phyloP scores from a whole-genome alignment of 2,329 filamentous ascomycete genomes.

The Pochonia chlamydosporia region DNA sequence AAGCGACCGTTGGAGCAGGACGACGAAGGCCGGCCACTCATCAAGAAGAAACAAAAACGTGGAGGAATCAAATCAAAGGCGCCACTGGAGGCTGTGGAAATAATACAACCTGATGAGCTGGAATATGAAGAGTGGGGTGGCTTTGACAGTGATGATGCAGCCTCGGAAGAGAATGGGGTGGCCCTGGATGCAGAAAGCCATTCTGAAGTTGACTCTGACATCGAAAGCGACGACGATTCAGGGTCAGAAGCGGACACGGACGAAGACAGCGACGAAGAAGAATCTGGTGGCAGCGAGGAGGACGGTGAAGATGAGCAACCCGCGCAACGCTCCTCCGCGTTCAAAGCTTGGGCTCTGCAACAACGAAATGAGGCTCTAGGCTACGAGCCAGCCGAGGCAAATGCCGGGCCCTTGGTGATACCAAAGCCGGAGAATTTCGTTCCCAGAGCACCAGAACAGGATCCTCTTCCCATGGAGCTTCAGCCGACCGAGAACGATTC shows the following conservation, averaged over 20 bases:
- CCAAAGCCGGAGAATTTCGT: constrained; percentile 57
- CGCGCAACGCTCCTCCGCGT: constrained; percentile 52
- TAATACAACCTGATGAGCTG: constrained; percentile 28
- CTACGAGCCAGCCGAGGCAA: constrained; percentile 42
- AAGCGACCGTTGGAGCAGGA: constrained; percentile 82
- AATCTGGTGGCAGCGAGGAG: constrained; percentile 21
- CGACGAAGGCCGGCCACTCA: constrained; percentile 71
- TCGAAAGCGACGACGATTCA: constrained; percentile 18
- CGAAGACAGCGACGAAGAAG: constrained; percentile 22
- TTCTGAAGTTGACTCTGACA: constrained; percentile 18
- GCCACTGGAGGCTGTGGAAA: constrained; percentile 36
- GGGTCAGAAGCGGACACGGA: constrained; percentile 17
- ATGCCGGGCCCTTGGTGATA: constrained; percentile 40
- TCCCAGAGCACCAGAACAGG: constrained; percentile 62
- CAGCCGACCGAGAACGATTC: constrained; percentile 52
- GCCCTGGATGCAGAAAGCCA: constrained; percentile 14
- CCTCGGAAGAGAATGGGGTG: not conserved
- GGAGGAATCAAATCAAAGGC: constrained; percentile 51
- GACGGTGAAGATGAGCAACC: constrained; percentile 16
- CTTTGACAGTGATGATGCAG: constrained; percentile 44
- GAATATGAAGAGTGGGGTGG: constrained; percentile 55
- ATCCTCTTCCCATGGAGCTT: constrained; percentile 63
- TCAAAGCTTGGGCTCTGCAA: constrained; percentile 88
- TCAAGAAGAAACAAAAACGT: constrained; percentile 76
- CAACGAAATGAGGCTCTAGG: constrained; percentile 82